Evolutionary conservation across 805 yeast species (phyloP), one percentile per base, ranked within the genome.

Genomic region (Pichia californica): DNA sequence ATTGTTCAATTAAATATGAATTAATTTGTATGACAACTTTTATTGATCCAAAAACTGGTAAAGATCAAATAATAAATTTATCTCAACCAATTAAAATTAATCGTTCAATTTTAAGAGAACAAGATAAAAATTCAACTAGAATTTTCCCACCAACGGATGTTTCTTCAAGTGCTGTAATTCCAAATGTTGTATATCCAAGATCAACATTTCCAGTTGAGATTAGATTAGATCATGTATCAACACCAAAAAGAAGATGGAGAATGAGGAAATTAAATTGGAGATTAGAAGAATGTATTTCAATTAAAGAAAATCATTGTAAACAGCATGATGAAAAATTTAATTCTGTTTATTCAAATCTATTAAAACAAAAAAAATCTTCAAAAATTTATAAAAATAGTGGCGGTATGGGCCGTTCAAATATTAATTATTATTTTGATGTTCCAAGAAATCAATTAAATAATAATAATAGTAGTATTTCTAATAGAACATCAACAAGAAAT

Each of bases 121-220:
- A 86, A 3, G 96, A 89, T 58, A 73, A 88, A 53, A 87, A 85
- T 56, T 86, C 96, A 1, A 66, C 88, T 31, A 74, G 99, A 48
- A 86, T 93, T 1, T 93, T 93, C 63, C 99, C 99, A 1, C 98
- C 99, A 7, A 91, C 98, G 0, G 85, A 83, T 34, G 81, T 93
- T 30, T 81, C 88, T 3, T 94, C 96, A 7, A 77, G 83, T 23
- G 93, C 95, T 8, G 83, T 81, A 14, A 68, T 93, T 39, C 99
- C 99, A 2, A 84, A 84, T 50, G 95, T 88, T 14, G 74, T 86
- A 27, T 86, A 86, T 61, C 98, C 98, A 11, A 82, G 85, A 58
- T 83, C 96, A 0, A 71, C 82, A 1, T 87, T 93, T 57, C 83
- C 93, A 0, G 71, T 91, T 19, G 97, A 88, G 57, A 68, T 93